Evolutionary conservation across 108 stramenopile species (phyloP), one percentile per base, ranked within the genome.

Genomic region (Skeletonema grethae): DNA sequence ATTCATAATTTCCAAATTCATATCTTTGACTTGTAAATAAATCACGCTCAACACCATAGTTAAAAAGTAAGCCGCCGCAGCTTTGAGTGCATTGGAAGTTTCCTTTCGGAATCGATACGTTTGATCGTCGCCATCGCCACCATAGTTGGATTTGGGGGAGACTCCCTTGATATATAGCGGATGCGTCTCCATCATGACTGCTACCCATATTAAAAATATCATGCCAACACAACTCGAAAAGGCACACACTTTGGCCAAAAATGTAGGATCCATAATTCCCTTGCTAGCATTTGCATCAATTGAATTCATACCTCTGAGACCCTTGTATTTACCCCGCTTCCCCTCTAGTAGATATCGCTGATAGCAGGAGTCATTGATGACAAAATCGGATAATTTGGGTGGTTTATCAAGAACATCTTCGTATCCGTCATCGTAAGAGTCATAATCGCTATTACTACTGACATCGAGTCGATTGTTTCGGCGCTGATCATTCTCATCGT

Each of bases 51-150:
- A 36, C 6, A 77, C 70, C 80, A 77, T 81, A 15, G 58, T 58
- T 16, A 81, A 34, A 41, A 81, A 81, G 70, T 81, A 81, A 25
- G 80, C 80, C 10, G 80, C 80, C 12, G 80, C 69, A 11, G 80
- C 80, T 55, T 76, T 76, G 3, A 81, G 57, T 36, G 80, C 80
- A 59, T 81, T 81, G 22, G 80, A 76, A n/a, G 80, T 77, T 65
- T 81, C 76, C 61, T 70, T 76, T 15, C 69, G 70, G 25, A 81
- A 77, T 38, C 75, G 11, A 30, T 67, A 71, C 1, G 46, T 38
- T n/a, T 70, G 70, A 13, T 72, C 70, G 6, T 65, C 55, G 0
- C 50, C 46, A 48, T 18, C 46, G 2, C 46, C 46, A 2, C 15
- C 61, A 34, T 57, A 64, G 36, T n/a, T 67, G 18, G 30, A 12